Evolutionary conservation across 768 basidiomycete species (phyloP), one percentile per base, ranked within the genome.

Genomic region (Tulasnella sp.): DNA sequence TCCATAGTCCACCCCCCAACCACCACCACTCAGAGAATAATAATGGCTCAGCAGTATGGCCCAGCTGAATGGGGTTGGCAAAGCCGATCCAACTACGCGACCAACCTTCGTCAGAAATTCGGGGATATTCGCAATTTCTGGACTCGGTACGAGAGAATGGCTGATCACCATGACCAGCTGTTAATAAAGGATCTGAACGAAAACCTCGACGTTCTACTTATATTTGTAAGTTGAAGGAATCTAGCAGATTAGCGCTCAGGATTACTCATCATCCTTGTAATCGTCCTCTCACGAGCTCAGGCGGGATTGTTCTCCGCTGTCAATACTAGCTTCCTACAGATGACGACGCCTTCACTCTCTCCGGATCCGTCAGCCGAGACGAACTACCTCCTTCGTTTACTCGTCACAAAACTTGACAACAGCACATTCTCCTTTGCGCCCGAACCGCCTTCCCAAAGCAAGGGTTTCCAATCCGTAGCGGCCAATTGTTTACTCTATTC

Each of bases 151-250:
- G 48, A 76, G 18, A 28, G 40, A 34, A n/a, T 76, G 22, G 77
- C 77, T 16, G 77, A 78, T 16, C 41, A 37, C 6, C 44, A 69
- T 41, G 77, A 78, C 44, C 28, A 64, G 11, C 48, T 41, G 34
- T 58, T 78, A 37, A 48, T 69, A 5, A 64, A 48, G 69, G 16
- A 44, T 60, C 72, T 64, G 64, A 78, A 78, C 37, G 77, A 72
- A 22, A 41, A 64, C 44, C 77, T 78, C 44, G 77, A 78, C 42
- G 77, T 78, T 11, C 69, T 78, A 41, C 69, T 78, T 24, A 78
- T 78, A 42, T 78, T 69, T n/a, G 77, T 78, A 16, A 28, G 77
- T 54, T n/a, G n/a, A n/a, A n/a, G n/a, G n/a, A n/a, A n/a, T n/a
- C n/a, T 1, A n/a, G 7, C 6, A 28, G 1, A 18, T 69, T 4